Base-by-base conservation (phyloP, 805 yeast species). In the Spathaspora hagerdaliae region DNA sequence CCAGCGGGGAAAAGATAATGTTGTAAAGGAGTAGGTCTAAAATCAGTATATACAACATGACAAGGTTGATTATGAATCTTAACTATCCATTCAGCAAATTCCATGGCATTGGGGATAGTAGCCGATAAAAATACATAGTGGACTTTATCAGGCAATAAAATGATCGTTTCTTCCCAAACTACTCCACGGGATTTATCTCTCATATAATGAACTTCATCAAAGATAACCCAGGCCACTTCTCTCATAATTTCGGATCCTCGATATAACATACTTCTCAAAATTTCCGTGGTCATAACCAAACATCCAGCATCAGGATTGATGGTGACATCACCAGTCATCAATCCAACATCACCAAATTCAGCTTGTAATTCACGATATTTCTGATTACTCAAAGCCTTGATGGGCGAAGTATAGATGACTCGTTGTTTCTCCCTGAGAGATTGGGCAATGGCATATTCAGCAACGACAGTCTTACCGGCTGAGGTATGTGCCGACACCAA, bases 151-250 rank as follows among this genome's bases (percentile, higher is more conserved):
- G 99, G 99, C 37, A 94, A 74, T 61, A 94, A 72, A 47, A 94
- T 94, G 53, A 94, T 92, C 12, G 98, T 92, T 67, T 94, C 99
- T 69, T 94, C 99, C 99, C 99, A 94, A 32, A 94, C 99, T 43
- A 94, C 99, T 64, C 99, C 99, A 70, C 99, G 82, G 54, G 90
- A 94, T 56, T 89, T 85, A 64, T 94, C 99, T 70, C 97, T 83
- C 95, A 94, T 94, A 67, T 94, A 94, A 70, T 94, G 99, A 39
- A 94, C 97, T 64, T 94, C 99, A 67, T 94, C 99, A 54, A 94
- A 94, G 35, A 94, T 83, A 42, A 94, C 99, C 96, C 97, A 94
- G 0, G 97, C 97, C 36, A 94, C 98, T 74, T 94, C 99, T 65
- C 99, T 79, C 92, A 94, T 91, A 39, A 95, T 84, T 64, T 94